Conservation (phyloP, 192 early-diverging fungal species). For the Gamsiella multidivaricata region DNA sequence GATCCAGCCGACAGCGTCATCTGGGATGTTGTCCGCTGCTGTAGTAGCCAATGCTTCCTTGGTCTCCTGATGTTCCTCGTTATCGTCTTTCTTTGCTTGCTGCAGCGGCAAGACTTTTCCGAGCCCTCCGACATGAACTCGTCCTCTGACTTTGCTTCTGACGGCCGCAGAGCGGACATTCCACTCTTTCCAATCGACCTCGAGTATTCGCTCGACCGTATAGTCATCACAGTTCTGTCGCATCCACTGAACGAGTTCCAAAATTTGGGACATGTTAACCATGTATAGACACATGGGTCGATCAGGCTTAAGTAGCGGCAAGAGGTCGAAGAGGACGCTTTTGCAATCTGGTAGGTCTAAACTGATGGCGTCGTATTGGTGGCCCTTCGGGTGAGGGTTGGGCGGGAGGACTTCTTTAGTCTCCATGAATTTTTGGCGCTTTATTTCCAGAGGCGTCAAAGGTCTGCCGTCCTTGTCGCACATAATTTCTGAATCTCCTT, state of each 20-base stretch:
- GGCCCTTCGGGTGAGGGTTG: conserved; percentile 41
- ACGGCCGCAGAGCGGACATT: conserved; percentile 60
- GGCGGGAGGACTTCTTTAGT: conserved; percentile 16
- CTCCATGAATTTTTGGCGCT: conserved; percentile 4
- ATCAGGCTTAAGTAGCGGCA: conserved; percentile 59
- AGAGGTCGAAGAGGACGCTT: conserved; percentile 36
- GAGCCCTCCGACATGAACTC: conserved; percentile 50
- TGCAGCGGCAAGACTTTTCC: conserved; percentile 20
- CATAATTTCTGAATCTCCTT: background rate
- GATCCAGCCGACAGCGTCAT: conserved; percentile 54
- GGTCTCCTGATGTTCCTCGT: background rate
- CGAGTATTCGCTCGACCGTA: conserved; percentile 57
- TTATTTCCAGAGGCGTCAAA: conserved; percentile 14
- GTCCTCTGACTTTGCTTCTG: conserved; percentile 51
- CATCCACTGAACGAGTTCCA: conserved; percentile 57
- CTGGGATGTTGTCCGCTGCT: conserved; percentile 37
- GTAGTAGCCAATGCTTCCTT: background rate
- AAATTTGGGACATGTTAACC: conserved; percentile 67
- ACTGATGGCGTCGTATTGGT: conserved; percentile 61
- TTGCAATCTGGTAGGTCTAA: conserved; percentile 63
- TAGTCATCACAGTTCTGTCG: conserved; percentile 24
- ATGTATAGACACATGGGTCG: conserved; percentile 65
- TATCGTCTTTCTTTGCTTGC: background rate
- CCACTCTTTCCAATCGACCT: conserved; percentile 66
- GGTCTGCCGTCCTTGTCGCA: conserved; percentile 10